Base-by-base conservation (phyloP, 2,329 filamentous ascomycete genomes). In the Truncatella angustata region DNA sequence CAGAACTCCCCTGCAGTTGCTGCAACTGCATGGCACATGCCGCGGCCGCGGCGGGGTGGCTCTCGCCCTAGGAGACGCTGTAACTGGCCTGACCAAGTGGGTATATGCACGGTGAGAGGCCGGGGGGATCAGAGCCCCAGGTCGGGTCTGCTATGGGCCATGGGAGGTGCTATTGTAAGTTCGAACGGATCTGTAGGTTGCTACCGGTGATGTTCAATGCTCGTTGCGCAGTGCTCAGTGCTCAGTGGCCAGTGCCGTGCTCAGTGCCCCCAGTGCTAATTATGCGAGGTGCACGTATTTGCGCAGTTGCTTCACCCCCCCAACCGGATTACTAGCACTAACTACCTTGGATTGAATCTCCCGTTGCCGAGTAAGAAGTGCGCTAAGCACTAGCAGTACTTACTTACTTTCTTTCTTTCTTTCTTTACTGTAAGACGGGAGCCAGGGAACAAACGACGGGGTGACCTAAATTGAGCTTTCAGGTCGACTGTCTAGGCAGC, bases 61-160 rank as follows among this genome's bases (percentile, higher is more conserved):
- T 57, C 34, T 51, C 30, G 54, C 58, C 58, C 58, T 60, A 60
- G 55, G 55, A 56, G 56, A 60, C 45, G 20, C 32, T 21, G 9
- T 16, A 16, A 11, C n/a, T 24, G 11, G 23, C 35, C 51, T 35
- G 50, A 50, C 44, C 42, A 51, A 40, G 53, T 49, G 43, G 43
- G 24, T 46, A 46, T 30, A 14, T n/a, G 11, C 43, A 28, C 23
- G 26, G 43, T 32, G 21, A 46, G 24, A 12, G 16, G 12, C 18
- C 16, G 43, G 43, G n/a, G 23, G 23, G 23, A n/a, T 16, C 23
- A 46, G 26, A 46, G 43, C 43, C 32, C 18, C 43, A 7, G 40
- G n/a, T n/a, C n/a, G n/a, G n/a, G n/a, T n/a, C n/a, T n/a, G n/a
- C n/a, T n/a, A n/a, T n/a, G n/a, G n/a, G n/a, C n/a, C n/a, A n/a